Conservation (phyloP, 148 eudicot genomes). For the Fagopyrum tataricum region DNA sequence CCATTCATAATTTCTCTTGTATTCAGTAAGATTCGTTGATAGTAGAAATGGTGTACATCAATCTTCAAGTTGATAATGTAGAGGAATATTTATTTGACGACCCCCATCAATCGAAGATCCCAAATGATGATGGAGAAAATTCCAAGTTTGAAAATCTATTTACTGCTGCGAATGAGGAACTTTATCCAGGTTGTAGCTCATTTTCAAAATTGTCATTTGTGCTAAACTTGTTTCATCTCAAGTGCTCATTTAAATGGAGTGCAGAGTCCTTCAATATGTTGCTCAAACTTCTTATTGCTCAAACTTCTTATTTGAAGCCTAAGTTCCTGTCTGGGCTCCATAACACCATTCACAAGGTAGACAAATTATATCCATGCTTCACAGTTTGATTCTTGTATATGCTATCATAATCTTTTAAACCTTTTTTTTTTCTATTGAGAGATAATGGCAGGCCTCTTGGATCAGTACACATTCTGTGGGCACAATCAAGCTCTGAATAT, state of each 20-base stretch:
- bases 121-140: no score
- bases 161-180: background rate
- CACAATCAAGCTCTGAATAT: conserved; percentile 59
- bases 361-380: background rate
- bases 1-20: no score
- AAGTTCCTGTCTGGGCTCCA: conserved; percentile 80
- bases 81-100: no score
- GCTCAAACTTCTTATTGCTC: background rate
- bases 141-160: no score
- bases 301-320: conserved; percentile 63
- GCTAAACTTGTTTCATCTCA: background rate
- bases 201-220: background rate
- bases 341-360: conserved; percentile 97
- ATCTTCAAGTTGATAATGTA: no score
- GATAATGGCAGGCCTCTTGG: conserved; percentile 89
- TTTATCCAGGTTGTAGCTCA: background rate
- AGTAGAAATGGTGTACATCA: no score
- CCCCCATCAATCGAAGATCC: no score
- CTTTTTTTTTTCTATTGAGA: no score
- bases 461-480: conserved; percentile 63
- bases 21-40: no score
- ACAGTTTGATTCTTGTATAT: no score
- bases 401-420: no score
- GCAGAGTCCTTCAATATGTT: background rate
- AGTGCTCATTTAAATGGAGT: background rate